Evolutionary conservation across 2,329 filamentous ascomycete genomes (phyloP), one percentile per base, ranked within the genome.

Genomic region (Tolypocladium inflatum): DNA sequence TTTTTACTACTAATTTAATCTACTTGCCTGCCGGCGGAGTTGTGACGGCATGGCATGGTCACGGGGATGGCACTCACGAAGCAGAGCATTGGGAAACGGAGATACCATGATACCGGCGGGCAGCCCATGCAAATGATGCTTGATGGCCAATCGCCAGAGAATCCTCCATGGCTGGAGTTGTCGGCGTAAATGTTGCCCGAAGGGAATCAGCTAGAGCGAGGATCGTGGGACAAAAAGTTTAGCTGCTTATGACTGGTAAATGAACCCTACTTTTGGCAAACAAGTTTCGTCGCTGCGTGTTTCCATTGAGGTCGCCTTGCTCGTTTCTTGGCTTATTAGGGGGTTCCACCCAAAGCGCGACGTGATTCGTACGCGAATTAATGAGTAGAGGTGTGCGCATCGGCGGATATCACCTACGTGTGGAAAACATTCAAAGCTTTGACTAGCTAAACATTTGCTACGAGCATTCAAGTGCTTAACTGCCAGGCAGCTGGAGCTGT

Each of bases 31-130:
- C 48, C 5, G 9, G 48, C 19, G 48, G 48, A 6, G 11, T 5
- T 15, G 9, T 50, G 45, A 50, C 15, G n/a, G 30, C 48, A n/a
- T 9, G 26, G 2, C 30, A n/a, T 35, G 26, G 26, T 13, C 19
- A n/a, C 10, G 30, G 48, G 30, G 51, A 37, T 43, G 38, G n/a
- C 33, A 21, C 21, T 23, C 42, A 50, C 15, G 33, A 41, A 43
- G 43, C 39, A 43, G 30, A 30, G n/a, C n/a, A 21, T 21, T 42
- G 39, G 9, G 53, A 23, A 55, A 43, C 41, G 11, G 63, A 55
- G 48, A 59, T 56, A 56, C 45, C 41, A 58, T 43, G 55, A 55
- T 50, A 53, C 23, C 41, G 45, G 35, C 11, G n/a, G 54, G 33
- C 48, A 52, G 21, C 13, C 21, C 55, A 42, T 5, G 35, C 50